Evolutionary conservation across 441 rosid genomes (phyloP), one percentile per base, ranked within the genome.

Genomic region (Populus hybrid): DNA sequence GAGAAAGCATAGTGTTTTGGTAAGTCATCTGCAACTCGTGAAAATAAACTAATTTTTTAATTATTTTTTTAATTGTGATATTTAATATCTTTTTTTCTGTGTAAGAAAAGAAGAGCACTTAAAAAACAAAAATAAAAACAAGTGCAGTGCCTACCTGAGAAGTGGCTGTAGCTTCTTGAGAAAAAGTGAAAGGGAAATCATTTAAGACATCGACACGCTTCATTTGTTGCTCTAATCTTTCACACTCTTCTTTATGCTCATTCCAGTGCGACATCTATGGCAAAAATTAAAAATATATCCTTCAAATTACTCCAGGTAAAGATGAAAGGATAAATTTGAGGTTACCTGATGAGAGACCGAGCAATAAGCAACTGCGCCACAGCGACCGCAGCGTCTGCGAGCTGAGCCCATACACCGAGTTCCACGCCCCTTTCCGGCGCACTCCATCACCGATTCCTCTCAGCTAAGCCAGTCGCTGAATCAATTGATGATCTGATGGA

Each of bases 351-450:
- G 98, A 84, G 93, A 78, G 79, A 80, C 85, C 77, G 98, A 93
- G 87, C 99, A 93, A 79, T 95, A 95, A 24, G 89, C 83, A 30
- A 93, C 97, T 46, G 92, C 97, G 74, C 91, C 94, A 73, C 99
- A 95, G 7, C 89, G 87, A 61, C 85, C 85, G 24, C 99, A 93
- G 30, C 91, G 93, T 38, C 94, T 83, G 19, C 85, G 84, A 6
- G 95, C 85, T 0, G 87, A 91, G 64, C 97, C 98, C 35, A 78
- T 72, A 84, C 99, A 95, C 70, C 91, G 86, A 71, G 82, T 79
- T 69, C 88, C 90, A 0, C 85, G 76, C 7, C 98, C 97, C 83
- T 87, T 88, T 23, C 89, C 96, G 9, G 95, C 94, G 78, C 99
- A 95, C 81, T 93, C 98, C 98, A 93, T 95, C 70, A 34, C 64